Base-by-base conservation (phyloP, 1,284 basidiomycete genomes). In the Sporisorium scitamineum region DNA sequence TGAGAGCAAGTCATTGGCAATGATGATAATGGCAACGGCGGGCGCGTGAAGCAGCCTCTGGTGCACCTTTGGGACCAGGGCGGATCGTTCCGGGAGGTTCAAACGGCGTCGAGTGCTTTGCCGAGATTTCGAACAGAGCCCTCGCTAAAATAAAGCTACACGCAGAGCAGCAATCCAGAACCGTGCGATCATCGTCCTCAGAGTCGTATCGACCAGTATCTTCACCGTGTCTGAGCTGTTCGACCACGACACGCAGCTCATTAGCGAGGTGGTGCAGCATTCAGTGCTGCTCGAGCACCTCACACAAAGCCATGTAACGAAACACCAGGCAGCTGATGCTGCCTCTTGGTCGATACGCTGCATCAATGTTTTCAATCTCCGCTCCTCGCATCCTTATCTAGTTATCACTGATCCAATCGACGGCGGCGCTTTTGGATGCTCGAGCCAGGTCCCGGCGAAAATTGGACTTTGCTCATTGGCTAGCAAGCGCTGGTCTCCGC, bases 391-490 rank as follows among this genome's bases (percentile, higher is more conserved):
- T 20, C 20, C 27, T 50, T 50, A 50, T 50, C 48, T 20, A 18
- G 18, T 48, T 31, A 50, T 31, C 48, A 20, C 29, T 20, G 48
- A 50, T 50, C 48, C 48, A 50, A 50, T 50, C 48, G 48, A 20
- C 10, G 13, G 9, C n/a, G 14, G 24, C 26, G 20, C 44, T 47
- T 47, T 26, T 26, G 2, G 26, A 27, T 1, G 39, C 39, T 42
- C 39, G n/a, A 42, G 39, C 39, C n/a, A 20, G 7, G 11, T 11
- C 6, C 6, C 34, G n/a, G n/a, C n/a, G n/a, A n/a, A n/a, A 34
- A 34, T 34, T 34, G 34, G 44, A 3, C 24, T 27, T 47, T 47
- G 13, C 42, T 24, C 20, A 44, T 44, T 44, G 42, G 42, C 42
- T 13, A n/a, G 37, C 13, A 11, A 20, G 24, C 7, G 44, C 26